These are phyloP conservation scores for sorghum (Sorghum bicolor) DNA, from an alignment of 176 grass and related monocot genomes.

Conservation along the genomic window DNA sequence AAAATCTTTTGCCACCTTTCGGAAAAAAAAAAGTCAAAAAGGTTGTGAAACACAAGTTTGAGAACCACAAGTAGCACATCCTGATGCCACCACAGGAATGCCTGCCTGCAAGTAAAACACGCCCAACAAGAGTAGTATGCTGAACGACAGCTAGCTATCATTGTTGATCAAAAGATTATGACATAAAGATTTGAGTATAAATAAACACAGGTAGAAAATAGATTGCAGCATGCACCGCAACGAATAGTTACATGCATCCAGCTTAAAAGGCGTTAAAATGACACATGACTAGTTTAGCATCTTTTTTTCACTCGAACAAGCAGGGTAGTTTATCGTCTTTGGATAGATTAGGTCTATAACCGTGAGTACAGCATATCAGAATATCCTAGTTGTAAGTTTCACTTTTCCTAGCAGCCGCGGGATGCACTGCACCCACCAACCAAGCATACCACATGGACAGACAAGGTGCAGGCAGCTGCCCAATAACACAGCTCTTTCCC, in stretches of 20 bases:
- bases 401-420: neutral
- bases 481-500: constrained; percentile 1
- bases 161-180: neutral
- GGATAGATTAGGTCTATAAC: neutral
- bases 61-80: neutral
- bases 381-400: neutral
- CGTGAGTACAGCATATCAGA: neutral
- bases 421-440: constrained; percentile 30
- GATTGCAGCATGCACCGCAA: neutral
- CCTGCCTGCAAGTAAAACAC: neutral
- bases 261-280: neutral
- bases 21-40: neutral
- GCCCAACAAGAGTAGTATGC: neutral
- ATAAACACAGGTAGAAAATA: neutral
- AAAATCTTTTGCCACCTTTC: no score
- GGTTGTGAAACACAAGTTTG: neutral
- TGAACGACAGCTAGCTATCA: neutral
- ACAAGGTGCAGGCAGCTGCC: neutral
- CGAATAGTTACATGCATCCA: neutral
- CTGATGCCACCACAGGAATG: neutral
- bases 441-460: constrained; percentile 25
- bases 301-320: neutral
- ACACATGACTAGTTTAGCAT: neutral
- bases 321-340: neutral
- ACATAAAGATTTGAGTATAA: neutral